phyloP scores from a whole-genome alignment of 257 asterid genomes.

The Nicotiana sylvestris region DNA sequence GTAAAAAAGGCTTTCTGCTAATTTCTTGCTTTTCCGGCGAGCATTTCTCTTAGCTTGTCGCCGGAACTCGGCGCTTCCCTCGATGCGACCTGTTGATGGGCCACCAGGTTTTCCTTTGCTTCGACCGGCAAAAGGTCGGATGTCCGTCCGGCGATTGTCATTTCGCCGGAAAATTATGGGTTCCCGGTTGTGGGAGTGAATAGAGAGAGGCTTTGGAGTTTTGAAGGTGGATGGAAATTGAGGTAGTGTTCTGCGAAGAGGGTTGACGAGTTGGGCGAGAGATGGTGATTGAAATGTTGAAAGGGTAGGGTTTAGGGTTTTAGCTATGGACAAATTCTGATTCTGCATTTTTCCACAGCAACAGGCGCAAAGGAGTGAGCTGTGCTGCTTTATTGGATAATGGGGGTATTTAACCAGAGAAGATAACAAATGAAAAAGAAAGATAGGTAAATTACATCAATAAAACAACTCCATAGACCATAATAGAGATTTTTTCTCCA shows the following conservation, averaged over 20 bases:
- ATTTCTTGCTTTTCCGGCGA: slow-evolving; percentile 56
- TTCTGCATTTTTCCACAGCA: slow-evolving; percentile 38
- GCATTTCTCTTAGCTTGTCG: slow-evolving; percentile 70
- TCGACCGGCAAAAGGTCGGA: slow-evolving; percentile 74
- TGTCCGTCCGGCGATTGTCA: slow-evolving; percentile 37
- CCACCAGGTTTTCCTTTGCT: slow-evolving; percentile 67
- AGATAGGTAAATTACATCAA: not conserved
- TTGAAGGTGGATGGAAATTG: slow-evolving; percentile 12
- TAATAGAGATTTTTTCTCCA: no score
- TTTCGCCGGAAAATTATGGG: slow-evolving; percentile 17
- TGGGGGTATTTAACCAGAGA: not conserved
- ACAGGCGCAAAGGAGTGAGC: not conserved
- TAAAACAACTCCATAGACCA: no score
- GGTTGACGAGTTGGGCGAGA: slow-evolving; percentile 33
- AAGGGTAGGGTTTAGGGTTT: slow-evolving; percentile 53
- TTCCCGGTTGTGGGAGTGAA: slow-evolving; percentile 21
- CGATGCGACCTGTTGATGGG: slow-evolving; percentile 58
- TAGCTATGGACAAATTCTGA: slow-evolving; percentile 38
- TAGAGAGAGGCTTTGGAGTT: slow-evolving; percentile 21
- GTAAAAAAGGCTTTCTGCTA: slow-evolving; percentile 73
- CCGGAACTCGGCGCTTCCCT: slow-evolving; percentile 66
- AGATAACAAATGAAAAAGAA: not conserved
- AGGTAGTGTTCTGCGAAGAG: slow-evolving; percentile 30
- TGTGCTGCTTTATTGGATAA: not conserved
- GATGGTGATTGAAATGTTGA: slow-evolving; percentile 12